phyloP scores from a whole-genome alignment of 257 asterid genomes.

The Solanum tacnaense region DNA sequence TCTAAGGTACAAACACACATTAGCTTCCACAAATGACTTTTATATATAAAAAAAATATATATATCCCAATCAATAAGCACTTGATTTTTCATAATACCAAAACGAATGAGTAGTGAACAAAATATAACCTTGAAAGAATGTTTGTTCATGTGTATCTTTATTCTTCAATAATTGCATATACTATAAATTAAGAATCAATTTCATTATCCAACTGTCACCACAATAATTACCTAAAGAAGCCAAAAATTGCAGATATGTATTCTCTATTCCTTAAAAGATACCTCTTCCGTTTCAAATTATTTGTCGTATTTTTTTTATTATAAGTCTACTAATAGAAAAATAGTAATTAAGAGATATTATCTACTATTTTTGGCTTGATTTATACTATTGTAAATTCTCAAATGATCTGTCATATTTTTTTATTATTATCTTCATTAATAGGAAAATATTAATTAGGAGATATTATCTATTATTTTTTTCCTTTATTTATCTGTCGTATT shows the following conservation, averaged over 20 bases:
- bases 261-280: not conserved
- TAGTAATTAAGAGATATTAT: not conserved
- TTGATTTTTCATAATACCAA: not conserved
- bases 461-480: no score
- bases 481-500: no score
- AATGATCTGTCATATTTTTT: not conserved
- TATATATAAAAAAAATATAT: not conserved
- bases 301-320: rapidly evolving
- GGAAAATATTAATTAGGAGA: not conserved
- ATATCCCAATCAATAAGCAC: not conserved
- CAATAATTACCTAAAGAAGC: not conserved
- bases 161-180: not conserved
- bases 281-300: not conserved
- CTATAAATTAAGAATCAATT: not conserved
- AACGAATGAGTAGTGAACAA: not conserved
- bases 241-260: not conserved
- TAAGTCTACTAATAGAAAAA: not conserved
- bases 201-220: not conserved
- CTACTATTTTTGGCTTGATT: not conserved
- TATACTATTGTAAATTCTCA: not conserved
- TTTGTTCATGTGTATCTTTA: not conserved
- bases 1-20: no score
- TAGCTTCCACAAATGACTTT: no score
- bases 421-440: no score
- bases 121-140: not conserved